Conservation (phyloP, 1,284 basidiomycete species). For the Irpex sp. region DNA sequence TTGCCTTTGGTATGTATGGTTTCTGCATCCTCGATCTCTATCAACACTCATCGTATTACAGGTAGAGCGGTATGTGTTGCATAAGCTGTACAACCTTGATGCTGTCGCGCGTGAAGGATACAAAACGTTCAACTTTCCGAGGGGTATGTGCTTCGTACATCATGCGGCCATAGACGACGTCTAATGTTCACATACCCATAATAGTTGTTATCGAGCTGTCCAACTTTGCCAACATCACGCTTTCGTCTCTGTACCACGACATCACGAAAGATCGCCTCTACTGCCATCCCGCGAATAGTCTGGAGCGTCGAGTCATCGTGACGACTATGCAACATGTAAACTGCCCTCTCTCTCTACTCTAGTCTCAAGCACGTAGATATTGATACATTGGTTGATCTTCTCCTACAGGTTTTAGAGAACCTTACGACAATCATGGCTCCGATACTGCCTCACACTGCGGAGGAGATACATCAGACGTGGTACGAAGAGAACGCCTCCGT, state of each 20-base stretch:
- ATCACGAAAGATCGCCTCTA: constrained; percentile 92
- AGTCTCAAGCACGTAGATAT: background rate
- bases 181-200: background rate
- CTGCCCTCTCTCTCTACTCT: constrained; percentile 11
- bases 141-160: constrained; percentile 47
- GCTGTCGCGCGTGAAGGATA: constrained; percentile 67
- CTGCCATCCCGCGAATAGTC: constrained; percentile 53
- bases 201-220: constrained; percentile 58
- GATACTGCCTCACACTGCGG: constrained; percentile 87
- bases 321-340: constrained; percentile 72
- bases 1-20: constrained; percentile 48
- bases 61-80: constrained; percentile 85
- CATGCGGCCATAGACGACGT: too few species aligned
- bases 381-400: background rate
- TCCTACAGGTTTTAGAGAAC: constrained; percentile 59
- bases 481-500: constrained; percentile 26
- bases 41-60: constrained; percentile 27
- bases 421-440: constrained; percentile 81
- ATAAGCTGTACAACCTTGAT: constrained; percentile 79
- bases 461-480: constrained; percentile 74
- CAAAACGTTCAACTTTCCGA: constrained; percentile 76
- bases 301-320: constrained; percentile 61
- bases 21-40: background rate
- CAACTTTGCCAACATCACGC: constrained; percentile 66
- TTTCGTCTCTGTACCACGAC: constrained; percentile 89